Base-by-base conservation (phyloP, 2,329 filamentous ascomycete genomes). In the Corinectria fuckeliana region DNA sequence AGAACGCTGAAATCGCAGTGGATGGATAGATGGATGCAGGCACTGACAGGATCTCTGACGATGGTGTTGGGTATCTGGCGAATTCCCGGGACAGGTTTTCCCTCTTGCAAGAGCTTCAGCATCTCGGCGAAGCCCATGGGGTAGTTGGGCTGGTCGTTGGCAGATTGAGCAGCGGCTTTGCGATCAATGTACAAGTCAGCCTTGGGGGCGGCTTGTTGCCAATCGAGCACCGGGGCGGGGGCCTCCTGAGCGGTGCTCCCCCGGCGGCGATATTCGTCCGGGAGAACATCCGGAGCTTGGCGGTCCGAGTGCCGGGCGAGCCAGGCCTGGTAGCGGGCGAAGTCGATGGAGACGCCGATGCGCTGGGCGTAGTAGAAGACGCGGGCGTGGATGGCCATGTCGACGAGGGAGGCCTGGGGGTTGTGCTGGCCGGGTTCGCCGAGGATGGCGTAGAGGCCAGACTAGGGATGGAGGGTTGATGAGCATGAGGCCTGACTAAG, bases 91-190 rank as follows among this genome's bases (percentile, higher is more conserved):
- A 97, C 90, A 0, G 91, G 89, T 68, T 92, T 88, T 52, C 92
- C 92, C 25, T 87, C 88, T 21, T 91, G 91, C 53, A 97, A 91
- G 54, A 96, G 85, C 69, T 92, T 90, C 55, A 96, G 89, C 62
- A 97, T 92, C 65, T 94, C 88, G 7, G 91, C 89, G 75, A 97
- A 97, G 1, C 88, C 89, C 48, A 88, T 88, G 3, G 93, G 93
- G 69, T 96, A 96, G 1, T 86, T 85, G 34, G 92, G 90, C 44
- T 85, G 81, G 34, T 77, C 77, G n/a, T 62, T 56, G 6, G 63
- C 58, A 8, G 65, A 50, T 26, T 71, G 61, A 14, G 20, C 65
- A 1, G 57, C 62, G 2, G 65, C 60, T 20, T 73, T 74, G 23
- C 76, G 76, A 49, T 82, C 80, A 23, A 84, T 72, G 48, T 73